Evolutionary conservation across 2,329 filamentous ascomycete species (phyloP).

Genomic region (Fusarium sp.): DNA sequence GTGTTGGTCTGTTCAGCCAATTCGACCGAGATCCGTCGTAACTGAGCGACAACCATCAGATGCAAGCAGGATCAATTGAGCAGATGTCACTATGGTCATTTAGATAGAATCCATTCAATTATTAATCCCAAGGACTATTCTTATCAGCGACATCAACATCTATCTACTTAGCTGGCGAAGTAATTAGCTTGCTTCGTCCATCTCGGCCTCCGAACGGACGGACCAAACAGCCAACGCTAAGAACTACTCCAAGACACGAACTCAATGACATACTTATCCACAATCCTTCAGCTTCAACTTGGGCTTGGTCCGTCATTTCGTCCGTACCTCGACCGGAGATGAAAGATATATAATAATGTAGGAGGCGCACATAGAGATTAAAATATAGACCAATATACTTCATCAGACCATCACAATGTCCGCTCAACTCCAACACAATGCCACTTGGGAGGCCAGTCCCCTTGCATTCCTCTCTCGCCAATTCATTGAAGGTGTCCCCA

Average conservation of each 20-base stretch:
- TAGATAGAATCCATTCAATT: too few relatives aligned
- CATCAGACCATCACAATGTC: conserved; percentile 33
- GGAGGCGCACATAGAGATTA: background rate
- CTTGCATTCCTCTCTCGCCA: conserved; percentile 45
- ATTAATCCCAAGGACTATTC: background rate
- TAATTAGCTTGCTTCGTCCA: conserved; percentile 24
- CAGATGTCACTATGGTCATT: too few relatives aligned
- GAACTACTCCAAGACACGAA: background rate
- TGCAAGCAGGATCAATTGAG: too few relatives aligned
- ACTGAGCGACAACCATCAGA: too few relatives aligned
- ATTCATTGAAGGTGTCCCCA: conserved; percentile 42
- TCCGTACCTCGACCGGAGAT: conserved; percentile 28
- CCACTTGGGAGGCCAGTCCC: conserved; percentile 37
- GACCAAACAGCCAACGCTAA: background rate
- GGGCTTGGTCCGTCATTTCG: conserved; percentile 18
- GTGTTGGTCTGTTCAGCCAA: background rate
- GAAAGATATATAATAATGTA: conserved; percentile 25
- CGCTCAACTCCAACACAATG: conserved; percentile 34
- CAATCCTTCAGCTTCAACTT: background rate
- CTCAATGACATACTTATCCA: background rate
- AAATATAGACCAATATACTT: background rate
- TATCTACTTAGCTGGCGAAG: background rate
- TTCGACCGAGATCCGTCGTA: background rate
- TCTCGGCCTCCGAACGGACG: conserved; percentile 38
- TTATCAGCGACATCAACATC: background rate